These are phyloP conservation scores for Paraleonurus japonicus DNA, from an alignment of 257 asterid genomes.

Conservation along the genomic window DNA sequence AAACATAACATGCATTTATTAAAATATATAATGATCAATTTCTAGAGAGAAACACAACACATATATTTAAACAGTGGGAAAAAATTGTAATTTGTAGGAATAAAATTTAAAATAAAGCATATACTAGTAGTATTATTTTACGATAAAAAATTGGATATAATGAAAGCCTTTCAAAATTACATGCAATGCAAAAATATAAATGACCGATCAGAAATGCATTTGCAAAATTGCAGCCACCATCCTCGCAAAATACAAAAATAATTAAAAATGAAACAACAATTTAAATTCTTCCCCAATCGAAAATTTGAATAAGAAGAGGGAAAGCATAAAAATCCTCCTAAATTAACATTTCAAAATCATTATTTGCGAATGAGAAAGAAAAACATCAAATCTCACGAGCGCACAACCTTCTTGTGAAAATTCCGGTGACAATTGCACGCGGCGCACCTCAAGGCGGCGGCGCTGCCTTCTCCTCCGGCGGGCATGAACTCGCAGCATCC, in stretches of 20 bases:
- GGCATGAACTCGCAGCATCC: slow-evolving; percentile 84
- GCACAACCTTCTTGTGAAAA: slow-evolving; percentile 59
- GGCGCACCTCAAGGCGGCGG: slow-evolving; percentile 51
- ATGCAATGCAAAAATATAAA: background rate
- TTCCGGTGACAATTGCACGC: slow-evolving; percentile 76
- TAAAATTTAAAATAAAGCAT: too few species aligned
- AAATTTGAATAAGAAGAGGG: background rate
- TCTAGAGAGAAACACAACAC: too few species aligned
- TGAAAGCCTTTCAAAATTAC: background rate
- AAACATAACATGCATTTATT: too few species aligned
- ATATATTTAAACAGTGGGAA: too few species aligned
- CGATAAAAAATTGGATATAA: too few species aligned
- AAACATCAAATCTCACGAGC: background rate
- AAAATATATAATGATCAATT: too few species aligned
- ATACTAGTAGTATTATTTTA: too few species aligned
- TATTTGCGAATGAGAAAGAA: background rate
- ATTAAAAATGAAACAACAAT: background rate
- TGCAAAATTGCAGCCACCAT: background rate
- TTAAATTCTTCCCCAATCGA: background rate
- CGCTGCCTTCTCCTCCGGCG: slow-evolving; percentile 55
- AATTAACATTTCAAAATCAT: slow-evolving; percentile 10
- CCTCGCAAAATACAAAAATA: background rate
- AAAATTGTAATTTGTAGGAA: too few species aligned
- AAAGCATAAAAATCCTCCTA: background rate
- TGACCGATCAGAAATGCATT: background rate